phyloP scores from a whole-genome alignment of 495 filamentous ascomycete species.

The Cercophora samala region DNA sequence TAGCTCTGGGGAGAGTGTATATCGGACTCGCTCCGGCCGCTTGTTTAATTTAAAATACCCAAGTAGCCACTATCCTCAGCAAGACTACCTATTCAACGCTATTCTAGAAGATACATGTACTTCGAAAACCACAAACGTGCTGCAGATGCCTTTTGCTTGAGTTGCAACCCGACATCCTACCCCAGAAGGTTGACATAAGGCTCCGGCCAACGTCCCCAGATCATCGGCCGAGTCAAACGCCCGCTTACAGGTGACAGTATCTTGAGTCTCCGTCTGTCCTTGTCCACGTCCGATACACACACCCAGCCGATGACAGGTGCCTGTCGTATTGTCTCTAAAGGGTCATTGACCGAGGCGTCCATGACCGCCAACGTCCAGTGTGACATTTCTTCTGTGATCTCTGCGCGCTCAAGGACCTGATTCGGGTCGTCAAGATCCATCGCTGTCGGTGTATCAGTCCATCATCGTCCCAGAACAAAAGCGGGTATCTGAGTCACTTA shows the following conservation, averaged over 20 bases:
- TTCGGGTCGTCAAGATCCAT: slow-evolving; percentile 25
- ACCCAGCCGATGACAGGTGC: slow-evolving; percentile 89
- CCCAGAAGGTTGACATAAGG: slow-evolving; percentile 49
- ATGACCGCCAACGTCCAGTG: slow-evolving; percentile 77
- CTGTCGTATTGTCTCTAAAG: slow-evolving; percentile 69
- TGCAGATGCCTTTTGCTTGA: too few species aligned
- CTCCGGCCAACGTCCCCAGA: slow-evolving; percentile 59
- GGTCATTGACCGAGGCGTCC: slow-evolving; percentile 62
- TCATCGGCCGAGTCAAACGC: slow-evolving; percentile 68
- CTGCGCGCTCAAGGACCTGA: slow-evolving; percentile 55
- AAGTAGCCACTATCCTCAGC: too few species aligned
- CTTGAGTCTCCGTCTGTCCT: slow-evolving; percentile 73
- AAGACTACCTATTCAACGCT: too few species aligned
- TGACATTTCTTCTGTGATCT: slow-evolving; percentile 57
- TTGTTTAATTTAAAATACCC: too few species aligned
- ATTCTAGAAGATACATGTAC: too few species aligned
- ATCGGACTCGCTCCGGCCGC: too few species aligned
- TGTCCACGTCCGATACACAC: slow-evolving; percentile 86
- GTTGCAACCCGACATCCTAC: slow-evolving; percentile 15
- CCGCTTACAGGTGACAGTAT: slow-evolving; percentile 79
- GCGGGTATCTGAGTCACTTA: not conserved
- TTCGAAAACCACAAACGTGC: too few species aligned
- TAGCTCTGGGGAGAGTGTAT: too few species aligned
- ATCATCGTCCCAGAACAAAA: not conserved
- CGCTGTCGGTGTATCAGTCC: slow-evolving; percentile 16